These are phyloP conservation scores for Mycena crocata DNA, from an alignment of 768 basidiomycete genomes.

Conservation along the genomic window DNA sequence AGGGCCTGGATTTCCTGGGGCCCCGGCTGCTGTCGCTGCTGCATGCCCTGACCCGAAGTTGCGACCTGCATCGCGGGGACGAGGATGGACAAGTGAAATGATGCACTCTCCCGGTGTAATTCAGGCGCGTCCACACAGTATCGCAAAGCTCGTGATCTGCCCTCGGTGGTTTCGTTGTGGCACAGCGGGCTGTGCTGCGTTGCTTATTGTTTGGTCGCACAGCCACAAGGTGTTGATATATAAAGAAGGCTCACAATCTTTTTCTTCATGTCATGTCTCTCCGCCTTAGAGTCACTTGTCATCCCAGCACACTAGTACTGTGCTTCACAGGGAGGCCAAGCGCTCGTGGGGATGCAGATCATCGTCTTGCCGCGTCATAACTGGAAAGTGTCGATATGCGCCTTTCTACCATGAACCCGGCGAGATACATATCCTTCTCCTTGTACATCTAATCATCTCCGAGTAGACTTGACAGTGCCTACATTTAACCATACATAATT, in stretches of 20 bases:
- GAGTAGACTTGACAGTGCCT: neutral
- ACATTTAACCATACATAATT: constrained; percentile 7
- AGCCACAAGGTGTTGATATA: too few species aligned
- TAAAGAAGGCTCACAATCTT: neutral
- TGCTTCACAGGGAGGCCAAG: constrained; percentile 63
- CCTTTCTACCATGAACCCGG: constrained; percentile 35
- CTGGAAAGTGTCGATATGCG: constrained; percentile 16
- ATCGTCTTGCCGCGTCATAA: constrained; percentile 38
- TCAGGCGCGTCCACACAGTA: constrained; percentile 31
- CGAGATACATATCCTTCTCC: constrained; percentile 34
- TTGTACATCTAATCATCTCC: constrained; percentile 11
- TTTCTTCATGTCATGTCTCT: constrained; percentile 59
- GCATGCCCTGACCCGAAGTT: constrained; percentile 47
- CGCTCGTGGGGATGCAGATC: constrained; percentile 79
- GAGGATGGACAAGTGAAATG: neutral
- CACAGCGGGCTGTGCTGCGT: too few species aligned
- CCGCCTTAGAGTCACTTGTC: constrained; percentile 81
- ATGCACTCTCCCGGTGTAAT: neutral
- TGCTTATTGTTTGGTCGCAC: too few species aligned
- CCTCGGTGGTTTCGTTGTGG: neutral
- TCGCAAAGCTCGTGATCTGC: too few species aligned
- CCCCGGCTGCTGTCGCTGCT: constrained; percentile 46
- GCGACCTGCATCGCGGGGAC: constrained; percentile 50
- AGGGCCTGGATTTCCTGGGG: constrained; percentile 58
- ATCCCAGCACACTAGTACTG: too few species aligned